Conservation (phyloP, 768 basidiomycete species). For the Suillus clintonianus region DNA sequence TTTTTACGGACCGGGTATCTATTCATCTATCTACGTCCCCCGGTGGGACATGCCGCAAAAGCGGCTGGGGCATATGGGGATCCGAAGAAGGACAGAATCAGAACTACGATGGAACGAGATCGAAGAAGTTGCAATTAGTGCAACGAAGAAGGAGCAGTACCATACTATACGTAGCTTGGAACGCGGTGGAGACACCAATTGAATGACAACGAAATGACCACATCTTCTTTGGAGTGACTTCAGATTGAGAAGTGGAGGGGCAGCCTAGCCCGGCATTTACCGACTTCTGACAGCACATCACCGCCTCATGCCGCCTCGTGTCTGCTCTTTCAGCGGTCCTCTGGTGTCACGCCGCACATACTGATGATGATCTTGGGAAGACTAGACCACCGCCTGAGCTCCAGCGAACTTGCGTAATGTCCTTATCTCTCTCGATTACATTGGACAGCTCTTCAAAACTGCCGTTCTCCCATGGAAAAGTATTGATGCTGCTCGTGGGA, state of each 20-base stretch:
- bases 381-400: not conserved
- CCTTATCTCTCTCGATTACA: not conserved
- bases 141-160: slow-evolving; percentile 26
- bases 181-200: slow-evolving; percentile 49
- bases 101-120: slow-evolving; percentile 13
- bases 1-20: slow-evolving; percentile 23
- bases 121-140: slow-evolving; percentile 13
- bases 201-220: slow-evolving; percentile 34
- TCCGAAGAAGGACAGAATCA: slow-evolving; percentile 5
- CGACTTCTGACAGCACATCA: not conserved
- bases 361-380: not conserved
- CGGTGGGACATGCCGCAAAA: slow-evolving; percentile 20
- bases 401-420: not conserved
- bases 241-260: not conserved
- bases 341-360: not conserved
- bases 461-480: not conserved
- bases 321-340: not conserved
- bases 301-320: slow-evolving; percentile 1
- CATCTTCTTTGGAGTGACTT: slow-evolving; percentile 13
- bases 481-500: not conserved
- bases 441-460: not conserved
- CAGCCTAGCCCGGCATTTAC: not conserved
- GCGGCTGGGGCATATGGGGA: slow-evolving; percentile 4
- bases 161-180: slow-evolving; percentile 8
- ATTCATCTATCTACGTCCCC: slow-evolving; percentile 31